Base-by-base conservation (phyloP, 2,329 filamentous ascomycete species). In the Phyllosticta citribraziliensis region DNA sequence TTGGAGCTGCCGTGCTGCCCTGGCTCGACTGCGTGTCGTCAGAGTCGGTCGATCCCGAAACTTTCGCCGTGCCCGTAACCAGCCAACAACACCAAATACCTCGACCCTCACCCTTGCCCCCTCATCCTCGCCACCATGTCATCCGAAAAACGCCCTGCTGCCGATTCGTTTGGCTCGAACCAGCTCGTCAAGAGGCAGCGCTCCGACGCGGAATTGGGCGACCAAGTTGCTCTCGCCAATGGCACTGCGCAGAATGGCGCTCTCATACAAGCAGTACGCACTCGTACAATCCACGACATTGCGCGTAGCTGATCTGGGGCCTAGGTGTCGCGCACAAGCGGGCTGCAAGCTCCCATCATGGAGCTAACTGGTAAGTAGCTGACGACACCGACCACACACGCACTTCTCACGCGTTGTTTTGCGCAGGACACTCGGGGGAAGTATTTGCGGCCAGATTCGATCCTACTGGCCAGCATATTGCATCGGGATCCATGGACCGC, bases 401-500 rank as follows among this genome's bases (percentile, higher is more conserved):
- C n/a, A 17, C n/a, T 25, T 27, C 54, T 47, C n/a, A 63, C 55
- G n/a, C 63, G 67, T 55, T 66, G 40, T 6, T 55, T 9, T 50
- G 35, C n/a, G 47, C 62, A 80, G 84, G 84, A 25, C 84, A 87
- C 66, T 80, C 80, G 33, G 91, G 90, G 20, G 94, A 99, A 77
- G 84, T 99, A 55, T 97, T 97, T 71, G 82, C 90, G 24, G 88
- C 90, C 56, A 88, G 89, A 70, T 99, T 99, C 71, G 91, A 97
- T 71, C 88, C 90, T 2, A 88, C 88, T 2, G 93, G 92, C 52
- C 88, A 91, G 65, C 81, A 91, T 65, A 94, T 97, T 68, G 94
- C 94, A 52, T 97, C 94, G 1, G 93, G 91, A 9, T 94, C 91
- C 12, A 96, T 97, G 89, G 94, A 99, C 72, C 84, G 92, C 68